Evolutionary conservation across 176 grass and related monocot species (phyloP), one percentile per base, ranked within the genome.

Genomic region (Ampelocalamus luodianensis): DNA sequence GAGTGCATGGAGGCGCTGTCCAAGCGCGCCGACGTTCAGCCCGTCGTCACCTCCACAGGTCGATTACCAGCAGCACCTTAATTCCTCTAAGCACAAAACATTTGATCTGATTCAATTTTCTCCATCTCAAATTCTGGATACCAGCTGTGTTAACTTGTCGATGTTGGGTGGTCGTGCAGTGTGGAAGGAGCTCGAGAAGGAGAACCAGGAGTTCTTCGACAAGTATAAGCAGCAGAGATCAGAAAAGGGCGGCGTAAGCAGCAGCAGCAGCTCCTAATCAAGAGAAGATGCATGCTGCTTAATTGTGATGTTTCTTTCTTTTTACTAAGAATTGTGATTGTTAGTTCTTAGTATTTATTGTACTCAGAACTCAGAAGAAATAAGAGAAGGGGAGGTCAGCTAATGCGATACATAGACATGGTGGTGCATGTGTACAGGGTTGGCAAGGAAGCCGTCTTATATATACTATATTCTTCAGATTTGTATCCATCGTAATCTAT

Each of bases 121-220:
- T 5, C 48, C 24, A n/a, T 20, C 3, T 48, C 12, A 48, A 14
- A 48, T 48, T 34, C 32, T 34, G 32, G 32, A 34, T 34, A 34
- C 32, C 32, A 14, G 27, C 6, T 16, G 17, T 3, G 32, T 34
- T 34, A 34, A 34, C 32, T 66, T 84, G 3, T 38, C 68, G 49
- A 62, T 22, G 34, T 10, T 67, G n/a, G 23, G 23, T 68, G 10
- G 24, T 62, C 24, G 39, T 83, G 86, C 78, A 89, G 94, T 97
- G 43, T 97, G 94, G 94, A 97, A 97, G 82, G 94, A 94, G 83
- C 68, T 94, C 44, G 92, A 94, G 92, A 97, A 97, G 90, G 92
- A 92, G 71, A 97, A 97, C 85, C 87, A 78, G 76, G 92, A 94
- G 80, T 97, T 97, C 79, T 97, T 97, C 79, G 76, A 86, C 68